Evolutionary conservation across 129 eudicot genomes (phyloP), one percentile per base, ranked within the genome.

Genomic region (Centella asiatica): DNA sequence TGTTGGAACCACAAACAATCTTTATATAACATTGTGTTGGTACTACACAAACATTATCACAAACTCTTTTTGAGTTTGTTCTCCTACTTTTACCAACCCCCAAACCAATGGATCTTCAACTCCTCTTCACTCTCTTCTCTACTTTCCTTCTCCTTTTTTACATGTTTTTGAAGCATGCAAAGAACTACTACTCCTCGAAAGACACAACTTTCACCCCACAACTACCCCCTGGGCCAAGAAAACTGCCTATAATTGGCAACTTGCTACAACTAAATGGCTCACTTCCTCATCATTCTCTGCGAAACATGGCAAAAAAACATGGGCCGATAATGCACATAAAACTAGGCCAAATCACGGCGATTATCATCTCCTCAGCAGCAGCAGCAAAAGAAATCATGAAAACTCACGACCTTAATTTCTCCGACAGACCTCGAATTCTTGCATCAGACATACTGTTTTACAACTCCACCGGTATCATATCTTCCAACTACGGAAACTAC

Each of bases 241-340:
- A 58, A n/a, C 33, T 59, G 2, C 65, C 65, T 18, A 2, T 59
- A 3, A 37, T 59, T 3, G 65, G 65, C 4, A 59, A 59, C 28
- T 59, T 59, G 44, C 48, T 34, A 33, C 65, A 59, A 15, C 18
- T 59, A 20, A 29, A 24, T 36, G 65, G 65, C 23, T 4, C 65
- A 59, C 44, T 59, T 48, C 65, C 65, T 37, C 65, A 59, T 59
- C 65, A 37, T 31, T 40, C 65, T 13, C 37, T 59, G 49, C 36
- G 49, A 48, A 33, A 22, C 65, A 20, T 59, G 65, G 14, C 65
- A 2, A 13, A 36, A 37, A 59, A 3, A 12, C 37, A 59, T 37
- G 65, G 65, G 37, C 65, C 65, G 1, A 23, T 37, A 1, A 59
- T 59, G 65, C 49, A 39, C 32, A 15, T 56, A 31, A 42, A 56